Evolutionary conservation across 2,329 filamentous ascomycete genomes (phyloP).

Genomic region (Elsinoe ampelina): DNA sequence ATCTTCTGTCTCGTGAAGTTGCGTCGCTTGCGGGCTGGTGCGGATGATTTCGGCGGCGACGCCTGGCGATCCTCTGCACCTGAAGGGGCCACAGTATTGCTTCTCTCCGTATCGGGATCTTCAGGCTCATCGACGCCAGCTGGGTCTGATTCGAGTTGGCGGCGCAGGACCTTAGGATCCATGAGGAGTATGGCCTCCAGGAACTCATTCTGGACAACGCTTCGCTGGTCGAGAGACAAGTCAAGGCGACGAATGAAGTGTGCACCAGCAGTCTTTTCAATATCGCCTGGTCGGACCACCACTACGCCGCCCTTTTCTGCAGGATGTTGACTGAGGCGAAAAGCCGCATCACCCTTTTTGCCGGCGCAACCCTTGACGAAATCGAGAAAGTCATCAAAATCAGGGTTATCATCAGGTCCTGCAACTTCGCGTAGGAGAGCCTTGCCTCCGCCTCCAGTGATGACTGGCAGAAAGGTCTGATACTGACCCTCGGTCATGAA

Average conservation of each 20-base stretch:
- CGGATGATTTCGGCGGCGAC: neutral
- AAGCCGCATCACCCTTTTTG: slow-evolving; percentile 49
- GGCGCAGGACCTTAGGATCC: slow-evolving; percentile 62
- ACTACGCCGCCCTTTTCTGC: slow-evolving; percentile 51
- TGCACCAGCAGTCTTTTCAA: slow-evolving; percentile 30
- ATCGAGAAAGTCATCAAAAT: slow-evolving; percentile 59
- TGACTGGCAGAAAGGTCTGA: slow-evolving; percentile 61
- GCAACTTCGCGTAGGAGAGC: slow-evolving; percentile 57
- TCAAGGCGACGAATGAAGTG: slow-evolving; percentile 43
- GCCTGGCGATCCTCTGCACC: neutral
- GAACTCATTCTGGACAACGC: slow-evolving; percentile 84
- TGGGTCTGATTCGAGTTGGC: slow-evolving; percentile 43
- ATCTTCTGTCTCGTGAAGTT: slow-evolving; percentile 45
- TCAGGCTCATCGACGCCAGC: neutral
- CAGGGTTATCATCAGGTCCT: slow-evolving; percentile 54
- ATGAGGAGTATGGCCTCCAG: slow-evolving; percentile 79
- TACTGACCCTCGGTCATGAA: slow-evolving; percentile 72
- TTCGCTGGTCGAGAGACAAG: slow-evolving; percentile 63
- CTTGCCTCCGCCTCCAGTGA: slow-evolving; percentile 76
- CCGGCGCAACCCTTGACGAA: slow-evolving; percentile 69
- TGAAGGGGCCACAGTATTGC: neutral
- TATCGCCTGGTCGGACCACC: slow-evolving; percentile 61
- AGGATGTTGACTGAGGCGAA: slow-evolving; percentile 23
- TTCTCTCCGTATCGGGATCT: neutral
- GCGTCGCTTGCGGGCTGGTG: slow-evolving; percentile 22